A percentile compares a stretch with the other conserved stretches of the same genome.
phyloP scores from a whole-genome alignment of 768 basidiomycete species.

The Lactifluus pinguis region DNA sequence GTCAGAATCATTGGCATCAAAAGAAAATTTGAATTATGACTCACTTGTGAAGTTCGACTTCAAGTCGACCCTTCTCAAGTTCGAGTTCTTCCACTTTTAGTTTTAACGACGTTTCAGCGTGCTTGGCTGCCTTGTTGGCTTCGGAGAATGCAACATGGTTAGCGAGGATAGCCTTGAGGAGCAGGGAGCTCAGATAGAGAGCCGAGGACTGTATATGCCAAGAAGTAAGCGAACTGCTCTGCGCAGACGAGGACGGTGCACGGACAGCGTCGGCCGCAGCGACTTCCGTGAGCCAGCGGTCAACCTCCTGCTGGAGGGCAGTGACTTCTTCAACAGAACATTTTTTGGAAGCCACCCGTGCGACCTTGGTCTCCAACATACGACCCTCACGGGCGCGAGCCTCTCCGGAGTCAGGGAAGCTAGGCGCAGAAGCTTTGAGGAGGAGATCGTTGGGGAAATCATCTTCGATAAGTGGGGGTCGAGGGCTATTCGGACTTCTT shows the following conservation, averaged over 20 bases:
- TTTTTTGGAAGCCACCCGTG: slow-evolving; percentile 72
- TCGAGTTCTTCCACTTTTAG: slow-evolving; percentile 60
- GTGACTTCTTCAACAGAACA: slow-evolving; percentile 83
- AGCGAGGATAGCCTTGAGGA: slow-evolving; percentile 74
- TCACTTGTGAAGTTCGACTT: slow-evolving; percentile 65
- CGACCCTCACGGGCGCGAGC: slow-evolving; percentile 42
- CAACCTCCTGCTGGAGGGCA: slow-evolving; percentile 66
- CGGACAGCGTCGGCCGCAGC: slow-evolving; percentile 55
- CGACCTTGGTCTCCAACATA: slow-evolving; percentile 68
- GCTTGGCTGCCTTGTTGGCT: slow-evolving; percentile 57
- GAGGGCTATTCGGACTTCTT: slow-evolving; percentile 36
- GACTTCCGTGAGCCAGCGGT: slow-evolving; percentile 62
- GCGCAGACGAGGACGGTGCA: slow-evolving; percentile 22
- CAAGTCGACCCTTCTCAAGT: slow-evolving; percentile 46
- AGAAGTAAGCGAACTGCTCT: slow-evolving; percentile 7
- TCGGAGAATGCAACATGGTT: slow-evolving; percentile 78
- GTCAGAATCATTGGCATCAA: not conserved
- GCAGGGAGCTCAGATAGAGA: slow-evolving; percentile 65
- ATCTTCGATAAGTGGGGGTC: slow-evolving; percentile 33
- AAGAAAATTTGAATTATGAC: slow-evolving; percentile 24
- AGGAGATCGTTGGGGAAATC: slow-evolving; percentile 32
- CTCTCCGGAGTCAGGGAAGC: slow-evolving; percentile 23
- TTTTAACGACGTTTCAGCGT: slow-evolving; percentile 51
- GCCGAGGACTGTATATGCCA: slow-evolving; percentile 43
- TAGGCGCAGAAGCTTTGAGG: slow-evolving; percentile 25